phyloP scores from a whole-genome alignment of 2,329 filamentous ascomycete genomes.

The Hypoxylon sp. region DNA sequence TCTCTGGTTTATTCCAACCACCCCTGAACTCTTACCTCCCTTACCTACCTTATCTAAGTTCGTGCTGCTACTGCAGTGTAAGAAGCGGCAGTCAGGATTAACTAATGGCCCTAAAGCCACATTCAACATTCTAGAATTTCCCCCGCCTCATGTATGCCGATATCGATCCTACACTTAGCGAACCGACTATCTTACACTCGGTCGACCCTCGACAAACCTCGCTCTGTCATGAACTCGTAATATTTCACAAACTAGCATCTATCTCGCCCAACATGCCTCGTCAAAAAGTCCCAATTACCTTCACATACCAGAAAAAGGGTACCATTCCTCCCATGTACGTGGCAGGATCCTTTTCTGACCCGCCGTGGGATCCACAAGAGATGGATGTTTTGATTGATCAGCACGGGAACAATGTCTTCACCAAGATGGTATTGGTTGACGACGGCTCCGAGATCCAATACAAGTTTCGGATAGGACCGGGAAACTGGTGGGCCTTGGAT shows the following conservation, averaged over 20 bases:
- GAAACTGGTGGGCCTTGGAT: conserved; percentile 76
- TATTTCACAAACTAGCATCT: conserved; percentile 26
- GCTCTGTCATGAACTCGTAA: conserved; percentile 34
- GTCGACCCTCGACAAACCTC: conserved; percentile 23
- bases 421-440: conserved; percentile 62
- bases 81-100: conserved; percentile 2
- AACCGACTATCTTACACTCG: conserved; percentile 23
- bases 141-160: conserved; percentile 19
- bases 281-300: conserved; percentile 57
- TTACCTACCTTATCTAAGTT: conserved; percentile 2
- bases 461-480: conserved; percentile 74
- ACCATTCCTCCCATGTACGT: conserved; percentile 74
- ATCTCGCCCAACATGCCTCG: conserved; percentile 46
- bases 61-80: conserved; percentile 18
- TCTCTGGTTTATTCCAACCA: too few species aligned
- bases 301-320: conserved; percentile 69
- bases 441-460: conserved; percentile 72
- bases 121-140: conserved; percentile 12
- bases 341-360: conserved; percentile 72
- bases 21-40: conserved; percentile 18
- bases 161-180: conserved; percentile 21
- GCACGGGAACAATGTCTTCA: conserved; percentile 66
- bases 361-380: conserved; percentile 72
- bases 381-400: conserved; percentile 65
- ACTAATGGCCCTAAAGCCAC: conserved; percentile 17